These are phyloP conservation scores for Verticillium nubilum DNA, from an alignment of 2,329 filamentous ascomycete genomes.

Conservation along the genomic window DNA sequence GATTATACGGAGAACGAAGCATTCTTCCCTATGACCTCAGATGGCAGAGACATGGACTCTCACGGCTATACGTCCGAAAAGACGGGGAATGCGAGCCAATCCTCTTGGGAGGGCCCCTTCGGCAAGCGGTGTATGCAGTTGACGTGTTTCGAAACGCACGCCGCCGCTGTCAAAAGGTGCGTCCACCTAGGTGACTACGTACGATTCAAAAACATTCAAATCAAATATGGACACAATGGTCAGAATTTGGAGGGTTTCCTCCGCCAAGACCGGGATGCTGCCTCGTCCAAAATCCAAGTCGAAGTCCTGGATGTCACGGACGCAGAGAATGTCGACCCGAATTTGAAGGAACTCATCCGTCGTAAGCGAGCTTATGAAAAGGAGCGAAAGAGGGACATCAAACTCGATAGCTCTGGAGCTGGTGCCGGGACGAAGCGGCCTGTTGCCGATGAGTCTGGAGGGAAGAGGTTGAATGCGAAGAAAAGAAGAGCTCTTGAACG, in stretches of 20 bases:
- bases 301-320: conserved; percentile 36
- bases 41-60: conserved; percentile 44
- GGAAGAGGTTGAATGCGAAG: conserved; percentile 16
- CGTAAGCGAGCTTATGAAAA: conserved; percentile 63
- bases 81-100: conserved; percentile 6
- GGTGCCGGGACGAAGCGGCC: conserved; percentile 14
- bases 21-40: conserved; percentile 48
- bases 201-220: conserved; percentile 64
- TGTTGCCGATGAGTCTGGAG: conserved; percentile 7
- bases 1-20: conserved; percentile 72
- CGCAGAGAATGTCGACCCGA: conserved; percentile 38
- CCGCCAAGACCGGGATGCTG: conserved; percentile 49
- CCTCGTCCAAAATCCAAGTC: conserved; percentile 50
- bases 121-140: conserved; percentile 69
- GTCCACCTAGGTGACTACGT: conserved; percentile 59
- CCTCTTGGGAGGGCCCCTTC: conserved; percentile 52
- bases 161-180: conserved; percentile 46
- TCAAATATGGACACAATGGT: conserved; percentile 50
- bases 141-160: conserved; percentile 65
- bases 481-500: conserved; percentile 7
- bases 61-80: conserved; percentile 44
- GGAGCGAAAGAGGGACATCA: conserved; percentile 32
- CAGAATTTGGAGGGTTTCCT: conserved; percentile 66
- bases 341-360: conserved; percentile 51
- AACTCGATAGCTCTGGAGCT: conserved; percentile 20